Base-by-base conservation (phyloP, 495 filamentous ascomycete genomes). In the Talaromyces adpressus region DNA sequence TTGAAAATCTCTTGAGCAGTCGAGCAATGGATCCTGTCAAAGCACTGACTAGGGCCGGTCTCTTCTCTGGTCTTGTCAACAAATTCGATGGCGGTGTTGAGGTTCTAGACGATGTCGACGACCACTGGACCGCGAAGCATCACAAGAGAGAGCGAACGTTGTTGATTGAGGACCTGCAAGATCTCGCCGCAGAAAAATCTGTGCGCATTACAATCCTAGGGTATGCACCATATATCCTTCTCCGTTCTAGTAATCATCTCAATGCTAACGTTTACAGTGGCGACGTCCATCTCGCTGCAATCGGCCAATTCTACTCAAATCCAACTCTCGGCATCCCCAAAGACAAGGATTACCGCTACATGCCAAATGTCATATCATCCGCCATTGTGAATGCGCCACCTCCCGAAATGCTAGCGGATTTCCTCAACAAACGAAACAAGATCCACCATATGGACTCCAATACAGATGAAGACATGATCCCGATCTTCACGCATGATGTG, bases 101-200 rank as follows among this genome's bases (percentile, higher is more conserved):
- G 74, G 90, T 98, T 16, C 81, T 96, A 29, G 94, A 98, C 74
- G 91, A 95, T 70, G 79, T 95, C 9, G 89, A 92, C 67, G 94
- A 98, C 72, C 93, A 98, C 70, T 98, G 94, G 94, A 96, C 94
- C 3, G 93, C 94, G 22, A 95, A 91, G 68, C 88, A 92, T 69
- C 91, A 97, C 75, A 98, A 98, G 71, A 73, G 78, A 11, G 94
- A 98, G 76, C 85, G 94, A 32, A 89, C 87, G 66, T 89, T 89
- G 78, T 83, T 97, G 66, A 86, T 98, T 36, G 86, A 93, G 68
- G 91, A 95, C 62, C 81, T 98, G 16, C 94, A 98, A 71, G 88
- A 92, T 66, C 77, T 98, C 54, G 93, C 95, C 14, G 91, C 88
- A 8, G 91, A 93, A 70, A 94, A 93, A 68, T 96, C 91, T 12